Conservation (phyloP, 163 green algal species). For the Chlamydomonas reinhardtii region DNA sequence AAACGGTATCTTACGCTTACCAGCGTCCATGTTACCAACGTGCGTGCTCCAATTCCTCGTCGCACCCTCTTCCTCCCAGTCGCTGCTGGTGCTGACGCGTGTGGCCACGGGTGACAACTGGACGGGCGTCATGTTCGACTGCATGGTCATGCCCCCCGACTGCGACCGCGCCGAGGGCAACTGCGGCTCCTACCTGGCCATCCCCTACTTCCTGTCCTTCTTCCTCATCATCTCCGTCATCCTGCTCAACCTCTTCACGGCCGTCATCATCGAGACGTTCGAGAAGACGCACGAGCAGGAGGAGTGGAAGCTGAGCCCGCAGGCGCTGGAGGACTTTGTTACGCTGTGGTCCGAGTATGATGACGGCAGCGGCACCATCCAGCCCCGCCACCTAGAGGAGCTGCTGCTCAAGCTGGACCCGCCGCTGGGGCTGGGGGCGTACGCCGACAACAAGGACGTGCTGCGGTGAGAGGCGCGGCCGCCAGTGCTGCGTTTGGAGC, state of each 20-base stretch:
- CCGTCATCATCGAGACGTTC: constrained; percentile 87
- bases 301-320: constrained; percentile 75
- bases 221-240: constrained; percentile 80
- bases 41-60: no score
- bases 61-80: no score
- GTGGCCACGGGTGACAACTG: constrained; percentile 73
- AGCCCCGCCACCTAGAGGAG: constrained; percentile 56
- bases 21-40: neutral
- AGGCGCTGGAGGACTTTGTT: constrained; percentile 74
- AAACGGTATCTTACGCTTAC: no score
- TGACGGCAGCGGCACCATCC: constrained; percentile 67
- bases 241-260: constrained; percentile 86
- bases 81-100: constrained; percentile 76
- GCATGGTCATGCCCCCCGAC: constrained; percentile 60
- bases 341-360: constrained; percentile 85
- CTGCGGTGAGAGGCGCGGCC: constrained; percentile 50
- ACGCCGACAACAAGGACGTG: constrained; percentile 75
- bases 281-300: constrained; percentile 72
- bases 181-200: constrained; percentile 71
- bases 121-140: constrained; percentile 51
- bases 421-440: constrained; percentile 75
- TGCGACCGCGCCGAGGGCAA: constrained; percentile 58
- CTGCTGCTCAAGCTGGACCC: constrained; percentile 65
- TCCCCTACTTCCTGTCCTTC: constrained; percentile 81
- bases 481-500: no score